phyloP scores from a whole-genome alignment of 2,329 filamentous ascomycete genomes.

The Hypomyces rosellus region DNA sequence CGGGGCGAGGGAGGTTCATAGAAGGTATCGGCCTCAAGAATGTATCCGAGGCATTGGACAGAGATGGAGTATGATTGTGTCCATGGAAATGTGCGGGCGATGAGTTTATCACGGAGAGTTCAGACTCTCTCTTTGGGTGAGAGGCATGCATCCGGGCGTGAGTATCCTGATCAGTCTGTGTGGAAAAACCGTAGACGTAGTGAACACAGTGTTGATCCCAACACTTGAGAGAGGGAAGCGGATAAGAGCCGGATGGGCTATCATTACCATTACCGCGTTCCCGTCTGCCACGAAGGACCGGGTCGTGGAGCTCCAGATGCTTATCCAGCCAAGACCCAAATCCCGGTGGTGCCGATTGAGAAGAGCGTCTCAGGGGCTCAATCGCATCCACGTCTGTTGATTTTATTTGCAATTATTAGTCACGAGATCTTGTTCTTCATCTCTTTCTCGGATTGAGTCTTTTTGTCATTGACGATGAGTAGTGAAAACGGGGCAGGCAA shows the following conservation, averaged over 20 bases:
- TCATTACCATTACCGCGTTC: conserved; percentile 5
- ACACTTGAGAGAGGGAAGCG: conserved; percentile 42
- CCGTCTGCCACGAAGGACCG: conserved; percentile 31
- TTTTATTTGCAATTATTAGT: conserved; percentile 2
- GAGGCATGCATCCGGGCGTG: conserved; percentile 42
- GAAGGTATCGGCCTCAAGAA: conserved; percentile 20
- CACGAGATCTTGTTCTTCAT: not conserved
- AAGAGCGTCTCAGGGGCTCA: conserved; percentile 23
- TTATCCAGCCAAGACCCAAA: conserved; percentile 48
- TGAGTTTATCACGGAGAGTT: conserved; percentile 30
- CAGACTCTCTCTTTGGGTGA: conserved; percentile 38
- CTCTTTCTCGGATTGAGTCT: not conserved
- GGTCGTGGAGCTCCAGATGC: conserved; percentile 44
- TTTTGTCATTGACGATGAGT: conserved; percentile 7
- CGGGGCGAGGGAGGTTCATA: conserved; percentile 32
- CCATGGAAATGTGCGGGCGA: conserved; percentile 6
- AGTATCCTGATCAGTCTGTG: conserved; percentile 43
- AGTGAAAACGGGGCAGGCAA: conserved; percentile 7
- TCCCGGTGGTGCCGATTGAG: conserved; percentile 35
- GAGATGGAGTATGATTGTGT: not conserved
- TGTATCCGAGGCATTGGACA: conserved; percentile 9
- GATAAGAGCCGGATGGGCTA: conserved; percentile 1
- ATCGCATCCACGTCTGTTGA: conserved; percentile 25
- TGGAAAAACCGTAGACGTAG: conserved; percentile 53
- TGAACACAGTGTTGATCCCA: conserved; percentile 48